Conservation (phyloP, 805 yeast genomes). For the Candida alai region DNA sequence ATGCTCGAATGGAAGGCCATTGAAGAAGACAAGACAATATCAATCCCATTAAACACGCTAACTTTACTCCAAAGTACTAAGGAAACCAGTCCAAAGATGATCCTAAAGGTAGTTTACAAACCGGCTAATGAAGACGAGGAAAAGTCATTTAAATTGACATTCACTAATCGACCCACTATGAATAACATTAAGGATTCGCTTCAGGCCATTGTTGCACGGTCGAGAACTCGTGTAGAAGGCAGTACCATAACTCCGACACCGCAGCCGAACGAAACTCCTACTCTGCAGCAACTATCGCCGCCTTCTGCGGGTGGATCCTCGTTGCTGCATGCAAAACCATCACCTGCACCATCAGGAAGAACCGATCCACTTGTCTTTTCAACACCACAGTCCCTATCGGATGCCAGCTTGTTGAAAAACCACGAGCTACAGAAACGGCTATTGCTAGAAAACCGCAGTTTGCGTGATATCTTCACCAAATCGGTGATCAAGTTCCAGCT, state of each 20-base stretch:
- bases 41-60: slow-evolving; percentile 33
- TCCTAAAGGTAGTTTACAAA: slow-evolving; percentile 53
- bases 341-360: slow-evolving; percentile 11
- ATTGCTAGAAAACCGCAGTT: slow-evolving; percentile 60
- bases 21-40: slow-evolving; percentile 31
- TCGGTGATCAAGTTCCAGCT: slow-evolving; percentile 77
- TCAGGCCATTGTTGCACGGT: slow-evolving; percentile 66
- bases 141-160: slow-evolving; percentile 46
- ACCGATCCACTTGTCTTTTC: slow-evolving; percentile 14
- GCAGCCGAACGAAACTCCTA: slow-evolving; percentile 5
- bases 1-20: slow-evolving; percentile 42
- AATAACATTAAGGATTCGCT: slow-evolving; percentile 64
- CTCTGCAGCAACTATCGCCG: too few relatives aligned
- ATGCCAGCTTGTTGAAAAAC: slow-evolving; percentile 58
- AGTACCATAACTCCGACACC: slow-evolving; percentile 16
- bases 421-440: slow-evolving; percentile 75
- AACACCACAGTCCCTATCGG: slow-evolving; percentile 27
- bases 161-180: slow-evolving; percentile 72
- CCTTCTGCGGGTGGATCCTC: slow-evolving; percentile 13
- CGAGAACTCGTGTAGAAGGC: slow-evolving; percentile 48
- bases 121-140: slow-evolving; percentile 25
- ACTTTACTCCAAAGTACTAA: slow-evolving; percentile 66
- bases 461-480: slow-evolving; percentile 78
- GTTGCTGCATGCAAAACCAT: slow-evolving; percentile 8
- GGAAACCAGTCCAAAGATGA: slow-evolving; percentile 61